Evolutionary conservation across 2,329 filamentous ascomycete genomes (phyloP), one percentile per base, ranked within the genome.

Genomic region (Alternaria postmessia): DNA sequence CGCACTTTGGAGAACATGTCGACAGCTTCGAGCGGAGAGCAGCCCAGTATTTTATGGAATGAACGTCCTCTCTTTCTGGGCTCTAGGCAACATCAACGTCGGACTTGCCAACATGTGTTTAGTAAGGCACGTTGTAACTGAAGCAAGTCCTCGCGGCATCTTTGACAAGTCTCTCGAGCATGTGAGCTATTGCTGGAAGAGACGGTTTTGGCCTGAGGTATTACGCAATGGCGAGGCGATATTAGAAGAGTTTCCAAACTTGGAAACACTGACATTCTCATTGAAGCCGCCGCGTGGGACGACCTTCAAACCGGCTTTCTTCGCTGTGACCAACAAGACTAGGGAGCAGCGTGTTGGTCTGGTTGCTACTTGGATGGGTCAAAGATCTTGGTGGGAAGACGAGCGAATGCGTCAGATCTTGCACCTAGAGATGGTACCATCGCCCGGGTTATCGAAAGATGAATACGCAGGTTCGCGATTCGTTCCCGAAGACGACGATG

Each of bases 21-120:
- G 75, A 28, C 81, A 81, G 55, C 70, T 82, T 34, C 71, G 82
- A 58, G 51, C 67, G 22, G 83, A 84, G 70, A 75, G 75, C 9
- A 73, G 73, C 5, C 78, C 79, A 3, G 75, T 85, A 5, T 75
- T 86, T 4, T 86, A 85, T 60, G 77, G 79, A 28, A 63, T 66
- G 18, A 85, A 86, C 65, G 78, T 76, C 24, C 86, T 85, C 74
- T 63, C 66, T 1, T 46, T 75, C 12, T 74, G 68, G 59, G 63
- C 58, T 4, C 34, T 66, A 22, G 61, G 36, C 26, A 54, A 67
- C 11, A 39, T 54, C 1, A 54, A 62, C 7, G 67, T 75, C n/a
- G 63, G 66, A 2, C 55, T 58, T 1, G 18, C 46, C 14, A 49
- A 51, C 22, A 48, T 74, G 4, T 26, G 14, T 12, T 24, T 59